Evolutionary conservation across 805 yeast genomes (phyloP).

Genomic region (Suhomyces kilbournensis): DNA sequence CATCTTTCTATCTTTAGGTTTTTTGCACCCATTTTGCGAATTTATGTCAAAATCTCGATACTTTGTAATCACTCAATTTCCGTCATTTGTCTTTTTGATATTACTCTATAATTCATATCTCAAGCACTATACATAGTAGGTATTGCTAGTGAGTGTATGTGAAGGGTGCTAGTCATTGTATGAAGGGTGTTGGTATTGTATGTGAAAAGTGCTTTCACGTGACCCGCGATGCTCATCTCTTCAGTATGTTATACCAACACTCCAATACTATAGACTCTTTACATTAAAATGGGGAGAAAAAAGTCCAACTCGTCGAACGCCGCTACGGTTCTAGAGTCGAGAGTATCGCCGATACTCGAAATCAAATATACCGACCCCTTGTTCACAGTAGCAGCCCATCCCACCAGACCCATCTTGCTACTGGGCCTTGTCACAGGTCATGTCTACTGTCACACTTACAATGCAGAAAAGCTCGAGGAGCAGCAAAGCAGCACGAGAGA

Average conservation of each 20-base stretch:
- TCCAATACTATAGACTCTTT: neutral
- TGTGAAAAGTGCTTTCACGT: too few species aligned
- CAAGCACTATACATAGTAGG: too few species aligned
- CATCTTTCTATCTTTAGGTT: too few species aligned
- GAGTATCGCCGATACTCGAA: slow-evolving; percentile 44
- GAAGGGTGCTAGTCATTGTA: too few species aligned
- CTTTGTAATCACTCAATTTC: too few species aligned
- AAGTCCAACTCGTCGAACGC: slow-evolving; percentile 25
- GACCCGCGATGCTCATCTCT: slow-evolving; percentile 6
- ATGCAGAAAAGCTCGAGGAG: slow-evolving; percentile 45
- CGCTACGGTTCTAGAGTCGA: slow-evolving; percentile 30
- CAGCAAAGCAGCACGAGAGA: slow-evolving; percentile 21
- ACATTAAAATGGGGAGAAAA: slow-evolving; percentile 21
- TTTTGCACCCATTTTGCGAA: too few species aligned
- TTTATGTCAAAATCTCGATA: too few species aligned
- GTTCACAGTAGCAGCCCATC: slow-evolving; percentile 79
- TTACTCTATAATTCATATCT: too few species aligned
- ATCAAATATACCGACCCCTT: slow-evolving; percentile 57
- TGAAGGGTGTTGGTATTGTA: too few species aligned
- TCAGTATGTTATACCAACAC: too few species aligned
- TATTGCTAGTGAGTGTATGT: too few species aligned
- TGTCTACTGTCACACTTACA: slow-evolving; percentile 59
- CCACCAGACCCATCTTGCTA: slow-evolving; percentile 58
- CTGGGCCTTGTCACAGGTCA: slow-evolving; percentile 84
- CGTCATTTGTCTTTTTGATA: too few species aligned